These are phyloP conservation scores for Podospora comata DNA, from an alignment of 495 filamentous ascomycete species.

Conservation along the genomic window DNA sequence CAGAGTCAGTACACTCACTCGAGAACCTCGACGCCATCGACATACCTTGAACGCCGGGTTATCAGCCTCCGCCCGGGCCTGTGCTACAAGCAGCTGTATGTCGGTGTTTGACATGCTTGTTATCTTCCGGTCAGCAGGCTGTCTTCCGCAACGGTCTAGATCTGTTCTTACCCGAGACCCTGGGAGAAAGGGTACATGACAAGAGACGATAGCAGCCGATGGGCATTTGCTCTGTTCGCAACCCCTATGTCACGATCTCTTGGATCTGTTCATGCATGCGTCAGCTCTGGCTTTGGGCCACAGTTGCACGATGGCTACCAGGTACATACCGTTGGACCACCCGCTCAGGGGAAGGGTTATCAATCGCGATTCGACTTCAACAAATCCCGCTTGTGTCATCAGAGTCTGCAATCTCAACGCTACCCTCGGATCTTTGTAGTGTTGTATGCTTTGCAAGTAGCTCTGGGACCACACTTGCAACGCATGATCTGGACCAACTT, in stretches of 20 bases:
- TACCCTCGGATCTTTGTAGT: conserved; percentile 67
- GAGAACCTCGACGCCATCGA: neutral
- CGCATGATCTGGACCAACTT: conserved; percentile 52
- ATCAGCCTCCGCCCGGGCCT: conserved; percentile 64
- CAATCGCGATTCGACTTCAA: conserved; percentile 65
- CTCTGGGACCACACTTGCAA: conserved; percentile 69
- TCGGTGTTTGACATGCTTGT: conserved; percentile 59
- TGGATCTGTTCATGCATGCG: conserved; percentile 45
- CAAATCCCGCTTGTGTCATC: conserved; percentile 67
- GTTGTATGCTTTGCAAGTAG: conserved; percentile 63
- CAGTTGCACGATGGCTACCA: neutral
- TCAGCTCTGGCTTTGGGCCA: conserved; percentile 17
- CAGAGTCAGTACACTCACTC: neutral
- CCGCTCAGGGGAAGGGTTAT: conserved; percentile 69
- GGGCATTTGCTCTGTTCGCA: conserved; percentile 59
- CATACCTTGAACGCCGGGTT: conserved; percentile 60
- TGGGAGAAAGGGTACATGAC: conserved; percentile 61
- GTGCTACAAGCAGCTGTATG: conserved; percentile 61
- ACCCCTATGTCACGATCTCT: conserved; percentile 61
- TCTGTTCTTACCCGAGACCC: conserved; percentile 34
- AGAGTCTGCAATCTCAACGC: conserved; percentile 59
- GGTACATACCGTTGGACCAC: conserved; percentile 65
- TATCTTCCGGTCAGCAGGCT: conserved; percentile 33
- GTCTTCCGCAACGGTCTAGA: conserved; percentile 14
- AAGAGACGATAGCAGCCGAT: conserved; percentile 57